phyloP scores from a whole-genome alignment of 2,329 filamentous ascomycete species.

The Diaporthe destruens region DNA sequence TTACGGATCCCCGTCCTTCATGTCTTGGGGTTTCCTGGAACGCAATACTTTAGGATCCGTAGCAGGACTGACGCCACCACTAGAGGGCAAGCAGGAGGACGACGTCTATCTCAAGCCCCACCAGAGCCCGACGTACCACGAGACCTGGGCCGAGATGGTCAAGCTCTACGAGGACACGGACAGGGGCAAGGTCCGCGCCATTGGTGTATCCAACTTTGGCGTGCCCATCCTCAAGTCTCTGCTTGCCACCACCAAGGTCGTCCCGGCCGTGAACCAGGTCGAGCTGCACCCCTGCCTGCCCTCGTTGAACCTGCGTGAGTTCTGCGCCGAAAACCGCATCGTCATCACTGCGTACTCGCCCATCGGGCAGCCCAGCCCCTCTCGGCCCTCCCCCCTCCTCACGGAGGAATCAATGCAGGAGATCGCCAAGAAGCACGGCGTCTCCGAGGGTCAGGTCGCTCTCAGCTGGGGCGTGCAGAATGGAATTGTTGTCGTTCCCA shows the following conservation, averaged over 20 bases:
- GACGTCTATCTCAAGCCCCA: constrained; percentile 9
- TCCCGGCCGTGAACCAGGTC: constrained; percentile 71
- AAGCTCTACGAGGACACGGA: constrained; percentile 62
- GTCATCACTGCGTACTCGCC: constrained; percentile 74
- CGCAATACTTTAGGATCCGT: too few relatives aligned
- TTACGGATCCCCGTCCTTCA: too few relatives aligned
- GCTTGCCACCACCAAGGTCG: constrained; percentile 62
- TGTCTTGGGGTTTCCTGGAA: too few relatives aligned
- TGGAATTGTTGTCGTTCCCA: constrained; percentile 39
- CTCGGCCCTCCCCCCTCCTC: constrained; percentile 30
- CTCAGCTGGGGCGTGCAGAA: constrained; percentile 39
- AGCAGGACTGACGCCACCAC: too few relatives aligned
- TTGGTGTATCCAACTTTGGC: constrained; percentile 77
- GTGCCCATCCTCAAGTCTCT: constrained; percentile 76
- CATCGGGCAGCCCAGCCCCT: constrained; percentile 50
- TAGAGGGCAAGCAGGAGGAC: constrained; percentile 20
- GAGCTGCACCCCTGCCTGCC: constrained; percentile 65
- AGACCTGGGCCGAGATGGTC: constrained; percentile 41
- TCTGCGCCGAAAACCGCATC: constrained; percentile 72
- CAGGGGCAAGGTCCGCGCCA: constrained; percentile 70
- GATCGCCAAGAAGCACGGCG: constrained; percentile 45
- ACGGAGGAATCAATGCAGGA: constrained; percentile 45
- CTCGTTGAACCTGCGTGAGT: constrained; percentile 68
- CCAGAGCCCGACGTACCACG: constrained; percentile 36
- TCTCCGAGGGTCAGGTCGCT: constrained; percentile 33